Evolutionary conservation across 164 flowering plant genomes (phyloP), one percentile per base, ranked within the genome.

Genomic region (Stephania cephalantha): DNA sequence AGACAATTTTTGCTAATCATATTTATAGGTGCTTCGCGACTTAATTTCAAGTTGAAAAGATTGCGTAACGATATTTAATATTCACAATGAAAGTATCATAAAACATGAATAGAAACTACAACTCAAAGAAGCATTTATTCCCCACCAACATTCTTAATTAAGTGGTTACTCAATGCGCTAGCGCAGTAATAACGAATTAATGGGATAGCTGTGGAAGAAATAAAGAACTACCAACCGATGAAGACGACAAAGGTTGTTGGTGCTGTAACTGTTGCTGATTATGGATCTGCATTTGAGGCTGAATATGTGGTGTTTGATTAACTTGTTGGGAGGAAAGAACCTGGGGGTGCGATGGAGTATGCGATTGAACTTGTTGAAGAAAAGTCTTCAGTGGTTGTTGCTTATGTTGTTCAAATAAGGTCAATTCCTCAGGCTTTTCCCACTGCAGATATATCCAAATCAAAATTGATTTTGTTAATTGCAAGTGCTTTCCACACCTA

Each of bases 381-480:
- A 83, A 22, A 29, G 73, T 82, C 76, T 84, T 85, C 72, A 83
- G 74, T 35, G 78, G 78, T 22, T 72, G 82, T 69, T 80, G 82
- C 82, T 75, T 78, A 10, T 73, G 79, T 69, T 80, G 82, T 80
- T 94, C 96, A 81, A 81, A 82, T 69, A 79, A 63, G 25, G 71
- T 46, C 70, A 93, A 77, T 86, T 95, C 98, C 78, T 91, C 97
- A 17, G 99, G 99, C 85, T 91, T 94, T 81, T 90, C 95, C 99
- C 99, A 95, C 99, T 95, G 75, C 79, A 91, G 6, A 46, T 69
- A 46, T 75, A 75, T 78, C 70, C 30, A 45, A 46, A 76, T 15
- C 44, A 4, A 53, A 10, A 71, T 2, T 11, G 3, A 20, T 50
- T 66, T 73, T 15, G 76, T 15, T 18, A 25, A 12, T 13, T 15